These are phyloP conservation scores for Nakazawaea wyomingensis DNA, from an alignment of 805 yeast genomes.

Conservation along the genomic window DNA sequence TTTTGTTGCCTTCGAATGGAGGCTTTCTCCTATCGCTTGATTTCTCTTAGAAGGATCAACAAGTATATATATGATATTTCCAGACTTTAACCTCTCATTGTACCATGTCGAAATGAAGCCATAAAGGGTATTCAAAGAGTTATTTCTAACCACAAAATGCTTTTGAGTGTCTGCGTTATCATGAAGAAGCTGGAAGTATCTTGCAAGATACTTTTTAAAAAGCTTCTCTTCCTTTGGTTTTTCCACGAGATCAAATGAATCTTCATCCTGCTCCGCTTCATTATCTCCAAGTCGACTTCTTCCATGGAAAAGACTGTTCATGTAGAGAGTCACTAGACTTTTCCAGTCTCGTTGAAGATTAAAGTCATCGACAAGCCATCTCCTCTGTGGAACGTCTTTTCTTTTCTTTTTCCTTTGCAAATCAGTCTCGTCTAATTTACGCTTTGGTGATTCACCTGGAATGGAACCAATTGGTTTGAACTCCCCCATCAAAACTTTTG, in stretches of 20 bases:
- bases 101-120: conserved; percentile 55
- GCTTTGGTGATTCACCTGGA: conserved; percentile 40
- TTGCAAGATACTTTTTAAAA: conserved; percentile 16
- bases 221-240: conserved; percentile 17
- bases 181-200: conserved; percentile 17
- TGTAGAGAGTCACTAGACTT: conserved; percentile 40
- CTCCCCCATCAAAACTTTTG: conserved; percentile 50
- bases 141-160: conserved; percentile 53
- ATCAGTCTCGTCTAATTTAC: conserved; percentile 6
- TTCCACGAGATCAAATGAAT: conserved; percentile 16
- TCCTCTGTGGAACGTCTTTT: conserved; percentile 18
- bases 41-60: conserved; percentile 51
- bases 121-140: conserved; percentile 47
- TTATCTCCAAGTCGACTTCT: conserved; percentile 11
- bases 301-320: conserved; percentile 26
- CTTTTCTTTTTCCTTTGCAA: conserved; percentile 12
- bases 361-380: conserved; percentile 57
- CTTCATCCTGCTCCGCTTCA: background rate
- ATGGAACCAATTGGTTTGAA: conserved; percentile 46
- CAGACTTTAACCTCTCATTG: conserved; percentile 29
- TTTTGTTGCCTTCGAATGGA: conserved; percentile 47
- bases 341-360: conserved; percentile 44
- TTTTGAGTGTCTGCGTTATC: conserved; percentile 28
- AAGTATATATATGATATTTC: conserved; percentile 39
- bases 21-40: conserved; percentile 50